Base-by-base conservation (phyloP, 768 basidiomycete species). In the Suillus subaureus region DNA sequence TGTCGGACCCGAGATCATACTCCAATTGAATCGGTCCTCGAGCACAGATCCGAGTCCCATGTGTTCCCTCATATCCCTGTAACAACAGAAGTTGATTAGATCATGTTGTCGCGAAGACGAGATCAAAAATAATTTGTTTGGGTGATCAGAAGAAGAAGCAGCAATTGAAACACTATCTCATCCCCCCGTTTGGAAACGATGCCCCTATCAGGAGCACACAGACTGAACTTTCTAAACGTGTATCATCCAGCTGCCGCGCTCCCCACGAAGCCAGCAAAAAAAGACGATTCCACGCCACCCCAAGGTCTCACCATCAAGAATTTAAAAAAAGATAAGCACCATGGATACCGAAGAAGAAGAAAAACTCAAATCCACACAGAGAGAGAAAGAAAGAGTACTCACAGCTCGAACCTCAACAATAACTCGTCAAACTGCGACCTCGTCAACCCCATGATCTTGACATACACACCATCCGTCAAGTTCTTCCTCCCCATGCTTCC, bases 41-140 rank as follows among this genome's bases (percentile, higher is more conserved):
- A 88, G 75, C 4, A 80, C 78, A 64, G 73, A 71, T 39, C 80
- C 79, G 7, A 88, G 72, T 9, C 79, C 79, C 68, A 85, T 85
- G 69, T 83, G 82, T 67, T 89, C 85, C 67, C 82, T 79, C 89
- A 90, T 90, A 72, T 89, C 89, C 72, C 89, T 91, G 67, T 35
- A 62, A 60, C 61, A 26, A 42, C 45, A 64, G 3, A 13, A 60
- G 12, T 28, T 52, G 65, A 43, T 65, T 13, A 64, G 58, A 49
- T 68, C 35, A 51, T 60, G 11, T 16, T 28, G 26, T 60, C 18
- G 16, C n/a, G 6, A 15, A 60, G 16, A 21, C 39, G 6, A 31
- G 5, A 42, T 42, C 15, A 60, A 18, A 58, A 49, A 40, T 39
- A 4, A 26, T 26, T 18, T 8, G 15, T 28, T 54, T 1, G 16